A percentile compares a stretch with the other conserved stretches of the same genome.
Evolutionary conservation across 441 rosid genomes (phyloP).

Genomic region (Hypseocharis bilobata): DNA sequence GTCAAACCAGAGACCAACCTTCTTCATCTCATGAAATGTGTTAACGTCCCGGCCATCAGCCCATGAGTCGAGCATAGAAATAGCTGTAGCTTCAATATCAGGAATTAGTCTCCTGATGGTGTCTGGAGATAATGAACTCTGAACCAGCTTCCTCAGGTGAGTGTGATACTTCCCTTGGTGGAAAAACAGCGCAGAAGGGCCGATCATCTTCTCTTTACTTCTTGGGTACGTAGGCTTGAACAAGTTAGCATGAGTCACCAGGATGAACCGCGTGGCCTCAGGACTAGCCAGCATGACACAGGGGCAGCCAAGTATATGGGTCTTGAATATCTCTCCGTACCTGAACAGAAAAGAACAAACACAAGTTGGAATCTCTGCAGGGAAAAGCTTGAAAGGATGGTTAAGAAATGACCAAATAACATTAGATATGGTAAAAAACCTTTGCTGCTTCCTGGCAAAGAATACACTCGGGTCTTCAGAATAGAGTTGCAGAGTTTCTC

Average conservation of each 20-base stretch:
- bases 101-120: conserved; percentile 48
- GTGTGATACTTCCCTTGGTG: conserved; percentile 74
- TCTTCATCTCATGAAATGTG: conserved; percentile 72
- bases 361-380: background rate
- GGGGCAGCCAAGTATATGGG: conserved; percentile 71
- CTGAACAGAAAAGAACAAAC: conserved; percentile 22
- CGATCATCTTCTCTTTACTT: conserved; percentile 77
- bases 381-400: background rate
- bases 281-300: conserved; percentile 78
- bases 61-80: conserved; percentile 53
- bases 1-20: conserved; percentile 32
- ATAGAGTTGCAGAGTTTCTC: conserved; percentile 5
- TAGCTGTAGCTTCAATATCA: conserved; percentile 41
- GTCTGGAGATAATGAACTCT: conserved; percentile 45
- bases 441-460: background rate
- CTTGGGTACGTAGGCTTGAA: conserved; percentile 90
- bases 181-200: conserved; percentile 71
- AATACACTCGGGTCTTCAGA: conserved; percentile 2
- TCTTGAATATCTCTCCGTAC: conserved; percentile 79
- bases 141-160: conserved; percentile 63
- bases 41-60: conserved; percentile 29
- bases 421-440: background rate
- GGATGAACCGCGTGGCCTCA: conserved; percentile 71
- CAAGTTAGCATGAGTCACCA: conserved; percentile 66
- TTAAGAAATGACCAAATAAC: background rate